Base-by-base conservation (phyloP, 2,329 filamentous ascomycete species). In the Ilyonectria sp. region DNA sequence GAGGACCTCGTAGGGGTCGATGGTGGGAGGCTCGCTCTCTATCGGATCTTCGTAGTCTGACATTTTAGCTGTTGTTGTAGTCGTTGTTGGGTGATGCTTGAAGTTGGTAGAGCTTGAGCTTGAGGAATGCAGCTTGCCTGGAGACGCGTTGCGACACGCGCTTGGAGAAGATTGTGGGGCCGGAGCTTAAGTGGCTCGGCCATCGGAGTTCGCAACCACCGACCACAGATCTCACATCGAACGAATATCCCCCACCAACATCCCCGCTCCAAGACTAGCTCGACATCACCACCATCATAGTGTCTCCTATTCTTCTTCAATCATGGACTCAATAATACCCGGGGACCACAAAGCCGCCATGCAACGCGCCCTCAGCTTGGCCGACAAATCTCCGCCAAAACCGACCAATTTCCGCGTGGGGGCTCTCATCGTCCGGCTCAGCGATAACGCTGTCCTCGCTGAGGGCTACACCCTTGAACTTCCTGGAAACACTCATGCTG, bases 391-490 rank as follows among this genome's bases (percentile, higher is more conserved):
- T 11, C 93, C 94, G 2, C 94, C 94, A 31, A 94, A 92, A 75
- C 92, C 95, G 2, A 94, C 94, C 58, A 98, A 98, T 80, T 99
- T 94, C 84, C 90, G 95, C 67, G 95, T 99, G 23, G 96, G 96
- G 47, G 96, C 96, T n/a, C 81, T 97, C n/a, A 86, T 98, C 44
- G 86, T 96, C 21, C 86, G 90, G 65, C 79, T 85, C 15, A 81
- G 82, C 47, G 86, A 83, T 40, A 86, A 90, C 73, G 78, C 82
- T 29, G 84, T 97, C 65, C 85, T 97, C 31, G 89, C 93, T 1
- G 93, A 93, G 2, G 95, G 96, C 61, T 98, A 95, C 83, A 98
- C 96, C 0, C 87, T 98, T 65, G 95, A 99, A 81, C 89, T 95
- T 4, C 87, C 90, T 0, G 96, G 95, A 47, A 99, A 99, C 82